These are phyloP conservation scores for Blastomyces silverae DNA, from an alignment of 2,329 filamentous ascomycete genomes.

Conservation along the genomic window DNA sequence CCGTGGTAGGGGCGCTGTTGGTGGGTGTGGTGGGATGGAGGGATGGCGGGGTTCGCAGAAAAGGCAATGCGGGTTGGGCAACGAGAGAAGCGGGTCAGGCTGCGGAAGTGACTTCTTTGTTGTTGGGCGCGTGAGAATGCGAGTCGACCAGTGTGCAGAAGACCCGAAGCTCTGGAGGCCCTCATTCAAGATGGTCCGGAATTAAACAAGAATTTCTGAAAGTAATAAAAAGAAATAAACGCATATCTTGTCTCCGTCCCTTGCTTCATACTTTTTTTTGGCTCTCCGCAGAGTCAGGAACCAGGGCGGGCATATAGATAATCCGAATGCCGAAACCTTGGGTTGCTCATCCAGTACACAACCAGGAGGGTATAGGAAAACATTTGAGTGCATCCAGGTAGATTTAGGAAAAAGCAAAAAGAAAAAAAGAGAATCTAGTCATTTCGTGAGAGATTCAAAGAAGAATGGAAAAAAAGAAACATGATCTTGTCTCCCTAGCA, in stretches of 20 bases:
- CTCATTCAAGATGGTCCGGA: conserved; percentile 28
- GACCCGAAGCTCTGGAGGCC: conserved; percentile 23
- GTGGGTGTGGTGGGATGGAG: conserved; percentile 5
- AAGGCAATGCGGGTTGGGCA: conserved; percentile 22
- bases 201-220: background rate
- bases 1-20: conserved; percentile 7
- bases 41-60: conserved; percentile 14
- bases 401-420: background rate
- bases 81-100: conserved; percentile 23
- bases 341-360: background rate
- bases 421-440: background rate
- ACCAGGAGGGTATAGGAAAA: background rate
- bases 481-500: background rate
- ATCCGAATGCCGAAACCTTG: background rate
- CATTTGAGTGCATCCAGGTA: too few species aligned
- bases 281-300: background rate
- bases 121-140: conserved; percentile 25
- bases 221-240: background rate
- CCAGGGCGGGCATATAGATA: background rate
- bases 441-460: background rate
- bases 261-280: background rate
- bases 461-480: background rate
- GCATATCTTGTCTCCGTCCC: too few species aligned
- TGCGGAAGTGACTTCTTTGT: conserved; percentile 17
- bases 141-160: conserved; percentile 29